A percentile compares a stretch with the other conserved stretches of the same genome.
phyloP scores from a whole-genome alignment of 2,329 filamentous ascomycete species.

The Beauveria sp. region DNA sequence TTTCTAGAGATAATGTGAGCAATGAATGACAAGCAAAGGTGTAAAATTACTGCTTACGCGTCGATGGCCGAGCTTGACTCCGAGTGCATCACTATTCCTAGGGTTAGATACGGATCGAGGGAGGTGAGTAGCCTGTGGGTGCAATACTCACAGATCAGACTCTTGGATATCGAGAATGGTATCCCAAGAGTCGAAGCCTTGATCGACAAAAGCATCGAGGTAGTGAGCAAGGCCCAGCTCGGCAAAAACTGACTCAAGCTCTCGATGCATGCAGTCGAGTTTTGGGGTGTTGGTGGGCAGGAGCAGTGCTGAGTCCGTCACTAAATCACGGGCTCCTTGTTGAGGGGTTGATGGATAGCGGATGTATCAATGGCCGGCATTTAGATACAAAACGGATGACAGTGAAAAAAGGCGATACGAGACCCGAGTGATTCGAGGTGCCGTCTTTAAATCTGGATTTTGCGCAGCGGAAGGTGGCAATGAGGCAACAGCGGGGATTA shows the following conservation, averaged over 20 bases:
- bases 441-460: not conserved
- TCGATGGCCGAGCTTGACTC: slow-evolving; percentile 73
- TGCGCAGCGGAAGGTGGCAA: not conserved
- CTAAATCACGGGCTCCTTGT: not conserved
- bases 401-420: not conserved
- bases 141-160: slow-evolving; percentile 60
- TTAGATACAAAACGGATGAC: slow-evolving; percentile 5
- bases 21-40: slow-evolving; percentile 13
- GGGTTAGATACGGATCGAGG: not conserved
- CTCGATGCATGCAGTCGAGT: slow-evolving; percentile 39
- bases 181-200: slow-evolving; percentile 81
- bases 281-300: not conserved
- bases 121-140: no score
- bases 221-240: slow-evolving; percentile 76
- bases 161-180: slow-evolving; percentile 79
- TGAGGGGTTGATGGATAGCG: not conserved
- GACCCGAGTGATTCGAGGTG: not conserved
- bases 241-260: slow-evolving; percentile 58
- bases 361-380: not conserved
- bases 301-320: not conserved
- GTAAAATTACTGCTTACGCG: slow-evolving; percentile 47
- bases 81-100: slow-evolving; percentile 56
- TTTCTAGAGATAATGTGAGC: slow-evolving; percentile 46
- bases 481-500: not conserved
- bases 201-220: slow-evolving; percentile 61